These are phyloP conservation scores for Xylariaceae sp. DNA, from an alignment of 2,329 filamentous ascomycete genomes.

Conservation along the genomic window DNA sequence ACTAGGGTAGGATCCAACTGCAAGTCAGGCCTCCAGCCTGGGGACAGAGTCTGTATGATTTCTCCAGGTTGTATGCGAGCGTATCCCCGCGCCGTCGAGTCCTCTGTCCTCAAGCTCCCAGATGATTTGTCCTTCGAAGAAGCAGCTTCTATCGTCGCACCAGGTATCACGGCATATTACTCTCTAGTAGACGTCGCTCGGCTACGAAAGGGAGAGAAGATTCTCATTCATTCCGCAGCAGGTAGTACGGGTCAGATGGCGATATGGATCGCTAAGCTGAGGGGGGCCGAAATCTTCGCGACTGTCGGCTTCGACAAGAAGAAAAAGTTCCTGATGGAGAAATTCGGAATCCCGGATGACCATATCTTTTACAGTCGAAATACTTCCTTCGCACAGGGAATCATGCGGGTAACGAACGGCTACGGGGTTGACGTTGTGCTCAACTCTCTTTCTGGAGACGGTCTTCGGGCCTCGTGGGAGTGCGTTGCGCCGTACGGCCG, in stretches of 20 bases:
- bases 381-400: constrained; percentile 39
- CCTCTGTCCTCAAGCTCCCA: constrained; percentile 21
- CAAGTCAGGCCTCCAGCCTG: constrained; percentile 20
- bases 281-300: constrained; percentile 39
- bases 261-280: constrained; percentile 29
- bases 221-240: constrained; percentile 36
- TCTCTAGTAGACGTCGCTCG: constrained; percentile 37
- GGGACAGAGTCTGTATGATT: constrained; percentile 23
- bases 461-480: constrained; percentile 43
- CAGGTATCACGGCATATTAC: constrained; percentile 39
- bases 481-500: constrained; percentile 46
- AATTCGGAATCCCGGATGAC: constrained; percentile 39
- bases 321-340: constrained; percentile 39
- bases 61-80: constrained; percentile 30
- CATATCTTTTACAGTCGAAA: constrained; percentile 45
- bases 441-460: constrained; percentile 44
- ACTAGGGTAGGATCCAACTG: constrained; percentile 34
- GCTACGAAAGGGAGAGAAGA: constrained; percentile 34
- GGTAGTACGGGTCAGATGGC: constrained; percentile 34
- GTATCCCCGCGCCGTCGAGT: constrained; percentile 26
- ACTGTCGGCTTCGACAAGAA: constrained; percentile 45
- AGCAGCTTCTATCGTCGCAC: constrained; percentile 24
- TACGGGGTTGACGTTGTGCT: constrained; percentile 45
- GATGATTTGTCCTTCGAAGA: constrained; percentile 22
- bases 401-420: constrained; percentile 40